Evolutionary conservation across 768 basidiomycete genomes (phyloP).

Genomic region (Tremella fuciformis): DNA sequence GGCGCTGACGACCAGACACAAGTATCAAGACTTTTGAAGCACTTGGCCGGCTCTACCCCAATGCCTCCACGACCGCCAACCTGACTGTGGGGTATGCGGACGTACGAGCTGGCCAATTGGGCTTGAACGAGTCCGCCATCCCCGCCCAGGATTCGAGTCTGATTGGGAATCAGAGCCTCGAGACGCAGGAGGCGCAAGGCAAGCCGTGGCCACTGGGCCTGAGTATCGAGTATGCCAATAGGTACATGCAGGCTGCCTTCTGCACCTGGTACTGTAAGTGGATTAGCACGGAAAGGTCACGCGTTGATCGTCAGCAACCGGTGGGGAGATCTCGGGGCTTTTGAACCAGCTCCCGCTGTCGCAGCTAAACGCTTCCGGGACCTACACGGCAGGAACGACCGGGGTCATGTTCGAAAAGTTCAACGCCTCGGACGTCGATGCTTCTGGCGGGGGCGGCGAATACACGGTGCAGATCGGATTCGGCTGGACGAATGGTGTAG

Average conservation of each 20-base stretch:
- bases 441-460: slow-evolving; percentile 52
- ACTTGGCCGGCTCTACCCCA: slow-evolving; percentile 70
- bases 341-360: slow-evolving; percentile 63
- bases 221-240: slow-evolving; percentile 72
- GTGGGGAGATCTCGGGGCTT: slow-evolving; percentile 72
- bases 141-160: slow-evolving; percentile 63
- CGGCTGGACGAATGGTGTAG: slow-evolving; percentile 52
- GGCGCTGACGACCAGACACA: slow-evolving; percentile 56
- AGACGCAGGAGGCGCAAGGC: slow-evolving; percentile 60
- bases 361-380: slow-evolving; percentile 45
- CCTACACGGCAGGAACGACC: slow-evolving; percentile 27
- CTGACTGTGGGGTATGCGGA: slow-evolving; percentile 60
- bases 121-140: slow-evolving; percentile 65
- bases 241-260: slow-evolving; percentile 71
- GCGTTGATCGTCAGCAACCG: slow-evolving; percentile 57
- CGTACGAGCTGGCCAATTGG: slow-evolving; percentile 77
- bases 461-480: slow-evolving; percentile 72
- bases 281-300: not conserved
- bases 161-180: slow-evolving; percentile 55
- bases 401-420: slow-evolving; percentile 58
- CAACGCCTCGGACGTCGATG: slow-evolving; percentile 65
- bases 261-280: slow-evolving; percentile 70
- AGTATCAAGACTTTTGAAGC: slow-evolving; percentile 70
- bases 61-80: slow-evolving; percentile 57
- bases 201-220: slow-evolving; percentile 56